Conservation (phyloP, 2,329 filamentous ascomycete species). For the Hirsutella minnesotensis region DNA sequence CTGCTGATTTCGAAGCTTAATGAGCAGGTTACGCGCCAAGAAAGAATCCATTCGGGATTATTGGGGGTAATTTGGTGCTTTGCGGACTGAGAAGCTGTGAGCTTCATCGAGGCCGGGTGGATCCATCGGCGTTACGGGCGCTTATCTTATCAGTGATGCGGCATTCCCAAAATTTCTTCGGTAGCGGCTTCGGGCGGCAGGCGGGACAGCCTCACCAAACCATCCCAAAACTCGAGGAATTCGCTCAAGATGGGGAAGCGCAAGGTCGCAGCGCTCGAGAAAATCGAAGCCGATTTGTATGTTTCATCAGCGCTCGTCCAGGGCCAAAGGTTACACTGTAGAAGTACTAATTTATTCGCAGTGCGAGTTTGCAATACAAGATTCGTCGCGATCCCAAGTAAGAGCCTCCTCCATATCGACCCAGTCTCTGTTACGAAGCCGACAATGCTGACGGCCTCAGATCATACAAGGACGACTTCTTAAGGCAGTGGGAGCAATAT, state of each 20-base stretch:
- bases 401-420: conserved; percentile 13
- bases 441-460: conserved; percentile 23
- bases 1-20: no score
- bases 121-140: background rate
- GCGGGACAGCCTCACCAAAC: background rate
- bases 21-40: no score
- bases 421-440: background rate
- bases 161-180: background rate
- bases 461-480: conserved; percentile 83
- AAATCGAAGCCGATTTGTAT: conserved; percentile 81
- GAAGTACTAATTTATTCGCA: conserved; percentile 20
- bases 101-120: background rate
- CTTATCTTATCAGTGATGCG: conserved; percentile 2
- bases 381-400: conserved; percentile 75
- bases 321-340: no score
- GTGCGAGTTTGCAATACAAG: conserved; percentile 81
- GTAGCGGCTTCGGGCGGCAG: background rate
- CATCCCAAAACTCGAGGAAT: background rate
- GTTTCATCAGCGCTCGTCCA: conserved; percentile 13
- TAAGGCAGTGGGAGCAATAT: conserved; percentile 83
- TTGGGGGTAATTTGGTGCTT: no score
- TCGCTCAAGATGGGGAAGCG: conserved; percentile 59
- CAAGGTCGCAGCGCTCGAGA: conserved; percentile 85
- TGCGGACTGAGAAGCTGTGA: no score
- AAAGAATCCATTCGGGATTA: no score